Evolutionary conservation across 768 basidiomycete species (phyloP), one percentile per base, ranked within the genome.

Genomic region (Boletus fagicola): DNA sequence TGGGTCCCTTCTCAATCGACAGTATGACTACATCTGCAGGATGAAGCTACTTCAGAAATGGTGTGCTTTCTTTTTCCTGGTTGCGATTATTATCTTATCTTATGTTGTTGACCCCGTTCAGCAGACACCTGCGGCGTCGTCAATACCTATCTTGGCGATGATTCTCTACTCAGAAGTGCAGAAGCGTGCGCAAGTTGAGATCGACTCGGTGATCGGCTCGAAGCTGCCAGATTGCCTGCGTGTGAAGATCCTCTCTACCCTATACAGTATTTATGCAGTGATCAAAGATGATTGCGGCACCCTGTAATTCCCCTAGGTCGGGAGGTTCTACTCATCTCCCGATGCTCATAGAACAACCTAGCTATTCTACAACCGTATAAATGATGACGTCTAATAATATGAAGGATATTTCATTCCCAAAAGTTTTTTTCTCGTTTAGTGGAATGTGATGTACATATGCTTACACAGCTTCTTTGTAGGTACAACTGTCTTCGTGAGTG

Each of bases 371-470:
- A 8, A 51, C 68, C 11, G 74, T 73, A 1, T 73, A 1, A 57
- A 74, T 40, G 75, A 77, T 48, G 78, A 77, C 43, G 54, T 72
- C 16, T 12, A 12, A 33, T 33, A 12, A 33, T 79, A 78, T 57
- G 66, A 72, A 38, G 75, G 76, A 8, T 79, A 80, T 53, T 62
- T 77, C 12, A 85, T 85, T 47, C 83, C 83, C 9, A 75, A 75
- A 57, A 52, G 52, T 54, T 15, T 16, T 24, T 16, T 24, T 16
- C 15, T 18, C 51, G 26, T 15, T 9, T 13, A 16, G 22, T 18
- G 20, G 3, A 4, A 2, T 31, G 8, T 5, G n/a, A n/a, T 18
- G 24, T 40, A 16, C 31, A 3, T 26, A 5, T 28, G 16, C 22
- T 57, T 5, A 50, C 44, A n/a, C 33, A 8, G 4, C 24, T 43